These are phyloP conservation scores for Amanita pallidorosea DNA, from an alignment of 768 basidiomycete genomes.

Conservation along the genomic window DNA sequence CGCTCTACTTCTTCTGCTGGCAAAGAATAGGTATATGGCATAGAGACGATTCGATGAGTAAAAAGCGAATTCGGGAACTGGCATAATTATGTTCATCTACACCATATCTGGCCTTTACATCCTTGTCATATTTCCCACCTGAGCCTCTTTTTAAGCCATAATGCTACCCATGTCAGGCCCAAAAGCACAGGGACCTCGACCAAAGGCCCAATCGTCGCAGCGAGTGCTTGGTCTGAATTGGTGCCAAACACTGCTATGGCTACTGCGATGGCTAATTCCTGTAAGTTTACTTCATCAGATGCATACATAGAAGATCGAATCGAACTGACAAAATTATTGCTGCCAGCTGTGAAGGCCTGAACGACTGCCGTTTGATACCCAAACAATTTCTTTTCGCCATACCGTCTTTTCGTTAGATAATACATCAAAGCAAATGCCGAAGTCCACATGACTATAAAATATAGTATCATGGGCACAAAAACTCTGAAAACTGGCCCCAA, in stretches of 20 bases:
- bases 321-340: slow-evolving; percentile 61
- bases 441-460: slow-evolving; percentile 73
- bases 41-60: background rate
- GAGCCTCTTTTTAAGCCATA: slow-evolving; percentile 30
- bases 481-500: slow-evolving; percentile 72
- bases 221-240: slow-evolving; percentile 68
- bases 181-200: slow-evolving; percentile 75
- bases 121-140: slow-evolving; percentile 20
- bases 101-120: too few relatives aligned
- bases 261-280: slow-evolving; percentile 81
- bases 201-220: slow-evolving; percentile 71
- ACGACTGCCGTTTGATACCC: slow-evolving; percentile 68
- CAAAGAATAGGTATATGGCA: background rate
- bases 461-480: slow-evolving; percentile 70
- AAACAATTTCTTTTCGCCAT: slow-evolving; percentile 11
- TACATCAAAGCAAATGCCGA: slow-evolving; percentile 48
- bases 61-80: too few relatives aligned
- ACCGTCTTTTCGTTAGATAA: slow-evolving; percentile 15
- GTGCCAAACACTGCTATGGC: slow-evolving; percentile 71
- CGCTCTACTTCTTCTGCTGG: slow-evolving; percentile 15
- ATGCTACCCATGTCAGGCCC: slow-evolving; percentile 53
- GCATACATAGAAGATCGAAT: slow-evolving; percentile 4
- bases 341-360: slow-evolving; percentile 72
- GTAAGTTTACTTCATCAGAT: background rate
- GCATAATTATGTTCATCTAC: too few relatives aligned